Percentiles rank a stretch among this genome's conserved stretches.
phyloP scores from a whole-genome alignment of 2,329 filamentous ascomycete genomes.

The Ophiostoma sp. region DNA sequence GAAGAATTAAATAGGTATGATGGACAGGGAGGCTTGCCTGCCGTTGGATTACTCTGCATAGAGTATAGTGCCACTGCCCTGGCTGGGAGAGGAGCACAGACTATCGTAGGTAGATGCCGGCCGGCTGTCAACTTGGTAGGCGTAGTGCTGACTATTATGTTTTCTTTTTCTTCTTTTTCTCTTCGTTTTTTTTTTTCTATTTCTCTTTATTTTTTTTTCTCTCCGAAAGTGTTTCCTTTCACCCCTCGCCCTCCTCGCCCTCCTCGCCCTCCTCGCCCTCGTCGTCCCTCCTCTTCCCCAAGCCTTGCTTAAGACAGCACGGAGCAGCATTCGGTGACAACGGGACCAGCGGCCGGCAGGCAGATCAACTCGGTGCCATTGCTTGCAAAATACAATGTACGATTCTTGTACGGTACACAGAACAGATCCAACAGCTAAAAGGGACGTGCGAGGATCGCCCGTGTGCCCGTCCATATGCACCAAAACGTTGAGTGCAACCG shows the following conservation, averaged over 20 bases:
- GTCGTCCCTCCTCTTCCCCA: too few relatives aligned
- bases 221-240: too few relatives aligned
- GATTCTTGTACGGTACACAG: not conserved
- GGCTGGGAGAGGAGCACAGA: constrained; percentile 1
- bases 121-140: not conserved
- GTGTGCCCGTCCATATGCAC: constrained; percentile 13
- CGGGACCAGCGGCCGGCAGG: not conserved
- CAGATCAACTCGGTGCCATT: not conserved
- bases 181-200: not conserved
- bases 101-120: not conserved
- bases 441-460: constrained; percentile 21
- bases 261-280: too few relatives aligned
- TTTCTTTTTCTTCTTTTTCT: not conserved
- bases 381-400: too few relatives aligned
- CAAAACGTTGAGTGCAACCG: not conserved
- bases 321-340: not conserved
- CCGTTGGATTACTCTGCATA: not conserved
- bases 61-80: not conserved
- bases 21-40: constrained; percentile 2
- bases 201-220: not conserved
- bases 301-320: too few relatives aligned
- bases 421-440: not conserved
- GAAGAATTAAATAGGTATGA: not conserved
- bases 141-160: not conserved
- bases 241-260: too few relatives aligned